Base-by-base conservation (phyloP, 2,329 filamentous ascomycete species). In the Phoma sp. region DNA sequence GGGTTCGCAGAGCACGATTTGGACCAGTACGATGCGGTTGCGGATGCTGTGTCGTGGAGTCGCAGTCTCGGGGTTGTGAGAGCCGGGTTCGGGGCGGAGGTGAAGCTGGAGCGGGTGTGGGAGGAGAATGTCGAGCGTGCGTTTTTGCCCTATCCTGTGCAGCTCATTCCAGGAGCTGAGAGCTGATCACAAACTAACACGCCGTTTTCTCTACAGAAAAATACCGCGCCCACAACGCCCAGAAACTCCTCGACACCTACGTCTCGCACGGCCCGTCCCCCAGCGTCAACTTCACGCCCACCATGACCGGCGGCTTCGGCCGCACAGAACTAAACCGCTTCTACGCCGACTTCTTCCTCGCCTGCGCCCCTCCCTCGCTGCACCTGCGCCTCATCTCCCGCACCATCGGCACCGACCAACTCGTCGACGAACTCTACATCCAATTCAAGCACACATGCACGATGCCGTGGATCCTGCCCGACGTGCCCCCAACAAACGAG, bases 1-100 rank as follows among this genome's bases (percentile, higher is more conserved):
- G 89, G 89, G 0, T 92, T 93, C 58, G 89, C 89, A 0, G 89
- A 92, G 72, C 80, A 82, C 18, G 85, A 90, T 51, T 70, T 89
- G 29, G 86, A 89, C 2, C 84, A 88, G 60, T 91, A 86, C 62
- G 82, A 91, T 59, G 78, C 81, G 8, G 77, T 89, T 3, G 82
- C 82, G 0, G 83, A 87, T 1, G 81, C 83, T n/a, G 66, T 91
- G 18, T 88, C 89, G 0, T 91, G 87, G 82, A 84, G 81, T n/a
- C 80, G 89, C 7, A 87, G 84, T 32, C 66, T 93, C 52, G 78
- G 78, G 1, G 74, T 79, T 0, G 77, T 90, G 32, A 79, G 86
- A 36, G 81, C 80, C 55, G 88, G 84, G 0, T 89, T 91, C 65
- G 69, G 75, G 13, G 70, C 77, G 13, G 78, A 80, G 53, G 73